A percentile compares a stretch with the other conserved stretches of the same genome.
Conservation (phyloP, 768 basidiomycete species). For the Strobilomyces confusus region DNA sequence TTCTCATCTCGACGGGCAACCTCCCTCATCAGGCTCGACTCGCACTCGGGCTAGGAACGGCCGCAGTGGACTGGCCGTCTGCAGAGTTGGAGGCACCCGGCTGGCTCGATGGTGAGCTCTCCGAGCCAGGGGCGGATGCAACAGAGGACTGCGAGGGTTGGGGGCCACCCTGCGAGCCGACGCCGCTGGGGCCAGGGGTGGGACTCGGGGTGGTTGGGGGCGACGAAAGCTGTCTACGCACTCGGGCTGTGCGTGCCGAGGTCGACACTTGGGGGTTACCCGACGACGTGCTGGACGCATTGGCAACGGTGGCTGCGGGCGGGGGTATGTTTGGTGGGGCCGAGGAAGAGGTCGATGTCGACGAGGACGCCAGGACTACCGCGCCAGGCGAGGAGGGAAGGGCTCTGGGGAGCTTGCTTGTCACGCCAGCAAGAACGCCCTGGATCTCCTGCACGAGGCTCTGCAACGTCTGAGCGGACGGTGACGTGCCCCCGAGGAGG, state of each 20-base stretch:
- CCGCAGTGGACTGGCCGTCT: background rate
- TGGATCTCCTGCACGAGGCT: background rate
- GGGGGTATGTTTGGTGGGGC: no score
- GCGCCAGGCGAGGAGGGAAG: background rate
- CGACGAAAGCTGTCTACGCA: constrained; percentile 14
- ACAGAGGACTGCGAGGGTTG: background rate
- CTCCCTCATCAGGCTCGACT: constrained; percentile 1
- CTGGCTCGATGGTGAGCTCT: background rate
- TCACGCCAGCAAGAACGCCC: no score
- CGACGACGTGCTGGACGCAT: background rate
- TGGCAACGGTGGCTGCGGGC: background rate
- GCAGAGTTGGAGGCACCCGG: background rate
- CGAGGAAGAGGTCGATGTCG: background rate
- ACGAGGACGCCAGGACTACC: background rate
- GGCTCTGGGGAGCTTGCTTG: background rate
- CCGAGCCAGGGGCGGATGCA: background rate
- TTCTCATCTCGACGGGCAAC: background rate
- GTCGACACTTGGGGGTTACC: background rate
- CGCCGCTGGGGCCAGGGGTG: background rate
- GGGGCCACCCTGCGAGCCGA: background rate
- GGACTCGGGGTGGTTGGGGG: background rate
- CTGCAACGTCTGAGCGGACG: background rate
- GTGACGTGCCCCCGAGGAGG: background rate
- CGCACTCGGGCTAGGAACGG: background rate
- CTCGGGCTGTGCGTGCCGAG: background rate